Conservation (phyloP, 805 yeast genomes). For the Dipodascus geniculatus region DNA sequence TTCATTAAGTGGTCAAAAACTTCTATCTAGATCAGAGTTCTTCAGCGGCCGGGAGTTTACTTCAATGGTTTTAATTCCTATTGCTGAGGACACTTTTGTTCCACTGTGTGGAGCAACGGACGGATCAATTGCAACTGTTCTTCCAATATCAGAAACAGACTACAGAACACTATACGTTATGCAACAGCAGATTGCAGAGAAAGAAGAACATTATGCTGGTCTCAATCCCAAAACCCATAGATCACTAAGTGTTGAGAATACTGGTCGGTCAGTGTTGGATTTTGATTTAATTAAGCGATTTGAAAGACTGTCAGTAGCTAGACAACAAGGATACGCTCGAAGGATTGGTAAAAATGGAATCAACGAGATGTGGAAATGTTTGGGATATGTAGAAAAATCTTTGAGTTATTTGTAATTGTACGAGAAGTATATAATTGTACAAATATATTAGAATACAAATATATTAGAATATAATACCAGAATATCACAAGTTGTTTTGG, state of each 20-base stretch:
- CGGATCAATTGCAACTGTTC: conserved; percentile 65
- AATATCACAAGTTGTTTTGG: no score
- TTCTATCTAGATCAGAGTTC: conserved; percentile 61
- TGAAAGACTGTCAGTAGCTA: conserved; percentile 16
- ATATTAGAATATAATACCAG: no score
- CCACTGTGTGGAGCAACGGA: conserved; percentile 64
- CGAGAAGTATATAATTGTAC: not conserved
- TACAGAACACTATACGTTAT: conserved; percentile 74
- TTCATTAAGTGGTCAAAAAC: conserved; percentile 67
- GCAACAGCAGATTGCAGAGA: conserved; percentile 79
- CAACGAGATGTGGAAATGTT: conserved; percentile 15
- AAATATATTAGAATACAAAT: not conserved
- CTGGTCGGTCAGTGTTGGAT: conserved; percentile 19
- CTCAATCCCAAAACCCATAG: conserved; percentile 49
- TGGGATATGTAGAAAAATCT: conserved; percentile 8
- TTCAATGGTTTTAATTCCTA: conserved; percentile 20
- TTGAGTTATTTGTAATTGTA: conserved; percentile 10
- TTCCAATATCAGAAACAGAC: conserved; percentile 62
- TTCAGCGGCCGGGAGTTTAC: conserved; percentile 43
- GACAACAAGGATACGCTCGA: conserved; percentile 18
- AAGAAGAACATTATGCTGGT: conserved; percentile 62
- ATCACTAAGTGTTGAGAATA: conserved; percentile 4
- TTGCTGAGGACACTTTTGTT: conserved; percentile 26
- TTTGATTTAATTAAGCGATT: conserved; percentile 17
- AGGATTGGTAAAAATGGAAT: conserved; percentile 22